Percentiles rank a stretch among this genome's conserved stretches.
phyloP scores from a whole-genome alignment of 169 alveolate genomes.

The Perkinsus chesapeaki region DNA sequence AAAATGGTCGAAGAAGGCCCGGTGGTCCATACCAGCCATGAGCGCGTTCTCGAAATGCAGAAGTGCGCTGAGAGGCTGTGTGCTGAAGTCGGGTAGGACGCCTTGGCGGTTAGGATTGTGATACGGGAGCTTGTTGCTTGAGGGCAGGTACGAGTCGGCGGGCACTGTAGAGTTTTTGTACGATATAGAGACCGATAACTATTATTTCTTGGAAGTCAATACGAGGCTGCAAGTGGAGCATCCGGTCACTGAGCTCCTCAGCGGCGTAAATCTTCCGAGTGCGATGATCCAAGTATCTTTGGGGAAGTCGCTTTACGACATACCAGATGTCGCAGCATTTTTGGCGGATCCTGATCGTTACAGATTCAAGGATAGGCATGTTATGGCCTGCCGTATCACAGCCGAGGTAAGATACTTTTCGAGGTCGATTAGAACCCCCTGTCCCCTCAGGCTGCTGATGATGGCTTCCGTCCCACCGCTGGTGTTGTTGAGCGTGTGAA shows the following conservation, averaged over 20 bases:
- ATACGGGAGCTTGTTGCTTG: background rate
- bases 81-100: slow-evolving; percentile 66
- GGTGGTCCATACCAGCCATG: slow-evolving; percentile 59
- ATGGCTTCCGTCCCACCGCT: slow-evolving; percentile 71
- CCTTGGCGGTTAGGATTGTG: slow-evolving; percentile 1
- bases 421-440: background rate
- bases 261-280: slow-evolving; percentile 66
- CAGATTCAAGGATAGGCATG: slow-evolving; percentile 45
- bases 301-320: slow-evolving; percentile 66
- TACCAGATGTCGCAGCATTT: slow-evolving; percentile 45
- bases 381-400: slow-evolving; percentile 68
- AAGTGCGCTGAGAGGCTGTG: slow-evolving; percentile 75
- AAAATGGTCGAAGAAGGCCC: slow-evolving; percentile 87
- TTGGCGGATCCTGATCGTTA: slow-evolving; percentile 25
- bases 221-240: slow-evolving; percentile 87
- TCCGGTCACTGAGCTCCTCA: slow-evolving; percentile 86
- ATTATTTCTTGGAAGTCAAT: slow-evolving; percentile 74
- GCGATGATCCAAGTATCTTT: slow-evolving; percentile 67
- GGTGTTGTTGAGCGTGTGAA: slow-evolving; percentile 41
- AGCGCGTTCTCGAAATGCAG: slow-evolving; percentile 70
- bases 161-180: slow-evolving; percentile 87
- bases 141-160: slow-evolving; percentile 36
- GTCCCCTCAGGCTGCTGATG: slow-evolving; percentile 48
- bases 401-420: slow-evolving; percentile 44
- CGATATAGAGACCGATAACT: slow-evolving; percentile 58